Evolutionary conservation across 805 yeast species (phyloP).

Genomic region (Saccharomycopsis sp.): DNA sequence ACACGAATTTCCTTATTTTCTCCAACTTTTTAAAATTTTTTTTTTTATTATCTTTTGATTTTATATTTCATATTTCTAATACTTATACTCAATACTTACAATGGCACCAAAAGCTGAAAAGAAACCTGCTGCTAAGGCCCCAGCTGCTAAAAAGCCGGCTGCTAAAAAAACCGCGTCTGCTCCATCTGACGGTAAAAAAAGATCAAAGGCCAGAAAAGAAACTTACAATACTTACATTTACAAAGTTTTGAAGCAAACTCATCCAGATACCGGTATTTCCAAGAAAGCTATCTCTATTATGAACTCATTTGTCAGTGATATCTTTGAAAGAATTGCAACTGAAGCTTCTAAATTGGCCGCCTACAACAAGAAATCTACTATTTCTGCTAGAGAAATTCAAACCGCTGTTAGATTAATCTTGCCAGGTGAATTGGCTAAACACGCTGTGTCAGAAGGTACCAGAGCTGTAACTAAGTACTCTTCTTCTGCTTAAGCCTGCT

Average conservation of each 20-base stretch:
- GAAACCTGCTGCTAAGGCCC: conserved; percentile 89
- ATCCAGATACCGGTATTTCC: conserved; percentile 99
- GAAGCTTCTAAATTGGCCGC: conserved; percentile 99
- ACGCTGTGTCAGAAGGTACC: conserved; percentile 98
- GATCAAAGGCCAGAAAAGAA: conserved; percentile 94
- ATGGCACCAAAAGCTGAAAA: conserved; percentile 63
- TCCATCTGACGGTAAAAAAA: conserved; percentile 59
- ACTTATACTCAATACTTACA: conserved; percentile 21
- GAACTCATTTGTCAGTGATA: conserved; percentile 97
- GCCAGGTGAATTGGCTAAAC: conserved; percentile 98
- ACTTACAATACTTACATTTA: conserved; percentile 96
- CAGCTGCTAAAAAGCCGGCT: conserved; percentile 94
- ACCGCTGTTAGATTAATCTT: conserved; percentile 96
- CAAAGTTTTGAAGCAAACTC: conserved; percentile 98
- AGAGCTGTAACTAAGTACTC: conserved; percentile 97
- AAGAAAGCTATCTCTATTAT: conserved; percentile 97
- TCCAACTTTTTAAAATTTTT: too few relatives aligned
- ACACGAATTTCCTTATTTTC: neutral
- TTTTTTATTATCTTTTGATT: too few relatives aligned
- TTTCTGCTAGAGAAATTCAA: conserved; percentile 97
- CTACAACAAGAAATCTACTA: conserved; percentile 96
- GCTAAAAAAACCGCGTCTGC: conserved; percentile 84
- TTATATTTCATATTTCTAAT: neutral
- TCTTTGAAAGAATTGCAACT: conserved; percentile 95
- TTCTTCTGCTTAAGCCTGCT: conserved; percentile 32